Evolutionary conservation across 2,329 filamentous ascomycete species (phyloP).

Genomic region (Fusarium sp.): DNA sequence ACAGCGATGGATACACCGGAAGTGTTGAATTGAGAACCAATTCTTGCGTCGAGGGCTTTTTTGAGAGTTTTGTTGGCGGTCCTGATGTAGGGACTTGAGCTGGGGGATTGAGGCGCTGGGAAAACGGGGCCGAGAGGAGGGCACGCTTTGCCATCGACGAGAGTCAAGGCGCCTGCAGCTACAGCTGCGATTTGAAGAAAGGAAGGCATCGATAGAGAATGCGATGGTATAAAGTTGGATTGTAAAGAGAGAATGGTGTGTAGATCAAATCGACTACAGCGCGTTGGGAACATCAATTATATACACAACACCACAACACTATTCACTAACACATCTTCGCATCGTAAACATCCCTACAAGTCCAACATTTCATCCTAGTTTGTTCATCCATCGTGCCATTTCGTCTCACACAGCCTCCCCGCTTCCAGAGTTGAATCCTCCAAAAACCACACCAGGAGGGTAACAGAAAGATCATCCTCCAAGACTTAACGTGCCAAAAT

Average conservation of each 20-base stretch:
- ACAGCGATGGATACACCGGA: conserved; percentile 55
- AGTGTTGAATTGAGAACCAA: conserved; percentile 44
- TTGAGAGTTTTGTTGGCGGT: conserved; percentile 42
- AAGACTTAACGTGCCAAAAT: neutral
- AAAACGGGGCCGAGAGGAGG: conserved; percentile 58
- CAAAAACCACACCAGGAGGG: neutral
- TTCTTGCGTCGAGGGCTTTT: conserved; percentile 40
- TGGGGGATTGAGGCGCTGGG: conserved; percentile 51
- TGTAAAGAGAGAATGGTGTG: neutral
- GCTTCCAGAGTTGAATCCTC: neutral
- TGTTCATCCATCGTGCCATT: neutral
- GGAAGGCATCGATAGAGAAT: conserved; percentile 21
- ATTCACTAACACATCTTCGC: neutral
- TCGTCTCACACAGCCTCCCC: neutral
- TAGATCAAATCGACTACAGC: neutral
- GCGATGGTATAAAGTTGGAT: neutral
- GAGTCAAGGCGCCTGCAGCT: conserved; percentile 22
- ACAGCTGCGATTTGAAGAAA: conserved; percentile 25
- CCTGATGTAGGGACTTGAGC: conserved; percentile 47
- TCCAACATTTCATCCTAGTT: neutral
- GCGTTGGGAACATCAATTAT: conserved; percentile 14
- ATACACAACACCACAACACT: conserved; percentile 2
- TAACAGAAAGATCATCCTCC: neutral
- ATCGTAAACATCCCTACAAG: neutral
- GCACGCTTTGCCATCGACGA: conserved; percentile 50